Base-by-base conservation (phyloP, 1,284 basidiomycete species). In the Boletus smithii region DNA sequence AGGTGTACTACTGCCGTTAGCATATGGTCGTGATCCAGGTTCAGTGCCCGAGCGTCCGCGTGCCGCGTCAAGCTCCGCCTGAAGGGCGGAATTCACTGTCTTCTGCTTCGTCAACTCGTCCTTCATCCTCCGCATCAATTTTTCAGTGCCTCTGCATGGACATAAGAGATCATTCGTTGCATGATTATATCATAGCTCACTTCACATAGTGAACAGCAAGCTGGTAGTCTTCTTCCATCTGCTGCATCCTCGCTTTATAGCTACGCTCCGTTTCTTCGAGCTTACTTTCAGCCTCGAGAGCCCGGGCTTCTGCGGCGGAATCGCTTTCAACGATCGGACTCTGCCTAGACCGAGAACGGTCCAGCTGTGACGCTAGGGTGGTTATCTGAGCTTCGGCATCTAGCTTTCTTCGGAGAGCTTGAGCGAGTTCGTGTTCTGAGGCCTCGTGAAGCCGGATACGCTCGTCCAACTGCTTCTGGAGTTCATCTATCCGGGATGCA, bases 121-220 rank as follows among this genome's bases (percentile, higher is more conserved):
- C 69, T 95, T 94, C 88, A 99, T 95, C 58, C 91, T 84, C 56
- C 94, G 85, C 75, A 98, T 89, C 86, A 99, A 95, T 73, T 97
- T 98, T 70, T 99, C 97, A 1, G 95, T 98, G 44, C 94, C 93
- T 78, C 93, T 95, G 63, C 24, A 62, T 57, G 54, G 57, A 33
- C 42, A 58, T 55, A 46, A 57, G 45, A 55, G 32, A 45, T 41
- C n/a, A 17, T 39, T 38, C 41, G 18, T 41, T 26, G 33, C 14
- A 43, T 37, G 40, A 42, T 47, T 36, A 44, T 53, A 50, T 49
- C 43, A 26, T 47, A 53, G 75, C 87, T 75, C 67, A 91, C 88
- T 92, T 91, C 55, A 92, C 89, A 67, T 91, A 91, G 60, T 91
- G 88, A 52, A 95, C 91, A 18, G 91, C 92, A 37, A 92, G 79